These are phyloP conservation scores for Bryoerythrophyllum caledonicum DNA, from an alignment of 225 moss, liverwort and hornwort species.

Conservation along the genomic window DNA sequence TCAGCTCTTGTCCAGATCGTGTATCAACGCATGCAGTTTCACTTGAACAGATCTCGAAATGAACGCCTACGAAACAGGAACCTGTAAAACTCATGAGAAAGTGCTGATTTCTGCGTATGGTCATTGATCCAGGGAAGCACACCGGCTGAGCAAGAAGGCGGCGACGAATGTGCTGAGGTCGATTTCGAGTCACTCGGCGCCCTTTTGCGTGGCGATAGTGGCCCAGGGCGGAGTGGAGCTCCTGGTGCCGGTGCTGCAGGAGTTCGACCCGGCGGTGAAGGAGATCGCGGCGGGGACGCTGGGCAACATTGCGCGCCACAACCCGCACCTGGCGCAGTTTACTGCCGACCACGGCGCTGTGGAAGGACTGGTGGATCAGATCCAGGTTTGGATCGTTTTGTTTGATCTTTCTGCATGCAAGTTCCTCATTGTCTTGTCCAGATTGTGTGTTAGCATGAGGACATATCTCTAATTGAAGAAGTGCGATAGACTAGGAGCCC, in stretches of 20 bases:
- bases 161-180: slow-evolving; percentile 79
- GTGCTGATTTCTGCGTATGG: no score
- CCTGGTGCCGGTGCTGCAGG: slow-evolving; percentile 69
- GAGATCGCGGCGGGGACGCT: slow-evolving; percentile 87
- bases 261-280: slow-evolving; percentile 91
- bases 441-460: no score
- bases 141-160: slow-evolving; percentile 73
- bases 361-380: slow-evolving; percentile 61
- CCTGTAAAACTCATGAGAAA: no score
- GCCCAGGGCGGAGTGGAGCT: slow-evolving; percentile 85
- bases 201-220: slow-evolving; percentile 68
- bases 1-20: no score
- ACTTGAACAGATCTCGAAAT: no score
- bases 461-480: no score
- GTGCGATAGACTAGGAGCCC: no score
- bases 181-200: slow-evolving; percentile 78
- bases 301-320: slow-evolving; percentile 90
- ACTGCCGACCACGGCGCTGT: slow-evolving; percentile 81
- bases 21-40: no score
- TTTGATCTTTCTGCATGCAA: no score
- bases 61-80: no score
- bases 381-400: slow-evolving; percentile 62
- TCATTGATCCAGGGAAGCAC: slow-evolving; percentile 70
- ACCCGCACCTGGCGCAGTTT: slow-evolving; percentile 68
- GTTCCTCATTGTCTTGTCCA: no score